Evolutionary conservation across 306 rosid genomes (phyloP).

Genomic region (Cucumis melo): DNA sequence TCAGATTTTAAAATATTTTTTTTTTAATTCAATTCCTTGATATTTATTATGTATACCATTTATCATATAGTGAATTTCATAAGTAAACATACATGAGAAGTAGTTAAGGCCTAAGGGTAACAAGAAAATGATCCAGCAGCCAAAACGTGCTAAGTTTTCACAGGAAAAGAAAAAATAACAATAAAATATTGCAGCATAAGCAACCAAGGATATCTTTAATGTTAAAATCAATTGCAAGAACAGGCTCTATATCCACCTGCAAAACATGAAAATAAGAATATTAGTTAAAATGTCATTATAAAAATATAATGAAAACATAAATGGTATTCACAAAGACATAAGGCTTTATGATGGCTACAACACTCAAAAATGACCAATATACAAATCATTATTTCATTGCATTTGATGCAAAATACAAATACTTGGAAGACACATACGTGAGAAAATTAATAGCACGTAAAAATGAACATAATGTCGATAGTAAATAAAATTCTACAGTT

Average conservation of each 20-base stretch:
- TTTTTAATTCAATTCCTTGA: not conserved
- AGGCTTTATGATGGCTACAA: not conserved
- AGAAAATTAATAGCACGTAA: not conserved
- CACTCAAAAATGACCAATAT: not conserved
- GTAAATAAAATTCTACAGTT: not conserved
- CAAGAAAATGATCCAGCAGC: not conserved
- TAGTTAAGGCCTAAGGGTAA: not conserved
- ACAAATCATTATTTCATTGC: not conserved
- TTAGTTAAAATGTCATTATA: slow-evolving; percentile 9
- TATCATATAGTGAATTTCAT: not conserved
- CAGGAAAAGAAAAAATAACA: not conserved
- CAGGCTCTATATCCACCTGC: slow-evolving; percentile 75
- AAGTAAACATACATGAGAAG: not conserved
- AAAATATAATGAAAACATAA: not conserved
- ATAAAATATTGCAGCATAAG: not conserved
- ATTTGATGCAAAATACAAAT: not conserved
- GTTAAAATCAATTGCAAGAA: slow-evolving; percentile 76
- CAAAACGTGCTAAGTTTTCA: not conserved
- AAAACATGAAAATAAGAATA: slow-evolving; percentile 7
- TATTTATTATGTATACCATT: not conserved
- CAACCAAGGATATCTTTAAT: slow-evolving; percentile 74
- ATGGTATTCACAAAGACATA: not conserved
- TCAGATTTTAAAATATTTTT: not conserved
- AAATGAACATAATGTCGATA: not conserved
- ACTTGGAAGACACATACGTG: not conserved